Conservation (phyloP, 169 alveolate genomes). For the Miamiensis avidus region DNA sequence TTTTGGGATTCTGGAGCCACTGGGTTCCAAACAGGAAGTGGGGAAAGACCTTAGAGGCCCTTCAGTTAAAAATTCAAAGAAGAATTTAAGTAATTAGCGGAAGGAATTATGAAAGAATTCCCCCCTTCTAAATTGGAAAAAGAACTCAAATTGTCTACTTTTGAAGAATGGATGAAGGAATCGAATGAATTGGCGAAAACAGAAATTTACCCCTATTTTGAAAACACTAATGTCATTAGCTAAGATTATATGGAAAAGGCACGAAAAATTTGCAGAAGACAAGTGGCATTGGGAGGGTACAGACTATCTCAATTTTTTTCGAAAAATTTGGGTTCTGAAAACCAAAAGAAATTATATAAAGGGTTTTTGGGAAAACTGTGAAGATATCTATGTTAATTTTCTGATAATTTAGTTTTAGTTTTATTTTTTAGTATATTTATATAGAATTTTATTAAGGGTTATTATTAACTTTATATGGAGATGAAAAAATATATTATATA, state of each 20-base stretch:
- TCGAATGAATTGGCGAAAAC: background rate
- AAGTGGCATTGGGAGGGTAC: constrained; percentile 41
- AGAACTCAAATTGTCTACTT: background rate
- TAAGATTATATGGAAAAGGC: constrained; percentile 9
- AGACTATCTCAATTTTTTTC: constrained; percentile 39
- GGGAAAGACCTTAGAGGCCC: constrained; percentile 3
- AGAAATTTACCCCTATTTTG: constrained; percentile 1
- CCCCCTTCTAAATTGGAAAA: background rate
- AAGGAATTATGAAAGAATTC: background rate
- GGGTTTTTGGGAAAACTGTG: too few species aligned
- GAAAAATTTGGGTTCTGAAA: too few species aligned
- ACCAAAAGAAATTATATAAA: too few species aligned
- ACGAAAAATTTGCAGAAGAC: background rate
- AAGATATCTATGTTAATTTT: too few species aligned
- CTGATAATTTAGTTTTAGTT: too few species aligned
- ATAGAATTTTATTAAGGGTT: too few species aligned
- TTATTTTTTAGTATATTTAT: too few species aligned
- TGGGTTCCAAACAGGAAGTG: too few species aligned
- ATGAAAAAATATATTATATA: too few species aligned
- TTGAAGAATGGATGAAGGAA: constrained; percentile 14
- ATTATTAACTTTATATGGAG: too few species aligned
- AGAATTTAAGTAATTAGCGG: background rate
- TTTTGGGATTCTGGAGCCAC: constrained; percentile 12
- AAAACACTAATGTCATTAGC: constrained; percentile 14
- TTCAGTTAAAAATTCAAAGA: background rate